These are phyloP conservation scores for Herpetomonas samuelpessoai DNA, from an alignment of 208 protist genomes.

Conservation along the genomic window DNA sequence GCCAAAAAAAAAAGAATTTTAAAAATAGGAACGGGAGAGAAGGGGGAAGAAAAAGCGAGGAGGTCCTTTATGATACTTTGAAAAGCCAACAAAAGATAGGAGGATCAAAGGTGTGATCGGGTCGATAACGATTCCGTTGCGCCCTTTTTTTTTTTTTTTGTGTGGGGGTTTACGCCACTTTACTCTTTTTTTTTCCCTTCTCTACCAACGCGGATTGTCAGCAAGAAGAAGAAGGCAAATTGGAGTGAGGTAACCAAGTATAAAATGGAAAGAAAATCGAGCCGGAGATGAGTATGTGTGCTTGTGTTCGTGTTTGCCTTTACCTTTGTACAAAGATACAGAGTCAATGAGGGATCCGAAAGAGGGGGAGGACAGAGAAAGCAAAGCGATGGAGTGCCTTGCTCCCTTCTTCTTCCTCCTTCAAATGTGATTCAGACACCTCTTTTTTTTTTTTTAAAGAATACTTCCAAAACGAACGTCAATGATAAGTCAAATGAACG, in stretches of 20 bases:
- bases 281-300: neutral
- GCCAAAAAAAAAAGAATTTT: conserved; percentile 12
- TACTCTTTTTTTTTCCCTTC: too few relatives aligned
- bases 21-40: conserved; percentile 5
- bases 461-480: too few relatives aligned
- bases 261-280: neutral
- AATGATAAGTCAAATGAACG: too few relatives aligned
- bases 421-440: too few relatives aligned
- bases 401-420: neutral
- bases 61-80: neutral
- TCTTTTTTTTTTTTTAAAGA: too few relatives aligned
- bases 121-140: neutral
- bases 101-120: neutral
- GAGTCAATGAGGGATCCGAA: neutral
- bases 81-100: neutral
- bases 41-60: neutral
- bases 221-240: neutral
- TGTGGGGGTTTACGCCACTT: too few relatives aligned
- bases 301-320: conserved; percentile 8
- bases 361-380: neutral
- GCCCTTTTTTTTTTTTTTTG: neutral
- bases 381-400: neutral
- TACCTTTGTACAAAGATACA: neutral
- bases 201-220: too few relatives aligned
- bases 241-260: neutral